Evolutionary conservation across 225 moss, liverwort and hornwort species (phyloP), one percentile per base, ranked within the genome.

Genomic region (Sphagnum contortum): DNA sequence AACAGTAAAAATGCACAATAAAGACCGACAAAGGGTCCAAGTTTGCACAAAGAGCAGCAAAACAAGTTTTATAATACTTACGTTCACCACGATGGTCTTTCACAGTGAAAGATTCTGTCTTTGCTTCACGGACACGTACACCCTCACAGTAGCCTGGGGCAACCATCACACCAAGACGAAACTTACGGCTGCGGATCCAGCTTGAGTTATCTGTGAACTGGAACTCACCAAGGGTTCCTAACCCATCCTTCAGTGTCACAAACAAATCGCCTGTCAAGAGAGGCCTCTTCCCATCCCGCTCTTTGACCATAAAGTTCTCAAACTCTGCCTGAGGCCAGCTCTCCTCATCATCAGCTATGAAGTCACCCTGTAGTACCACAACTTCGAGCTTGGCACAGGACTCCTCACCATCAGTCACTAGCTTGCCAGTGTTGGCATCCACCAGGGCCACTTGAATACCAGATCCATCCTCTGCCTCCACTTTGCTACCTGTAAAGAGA

Each of bases 71-170:
- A 29, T 29, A 49, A 66, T 47, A 3, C 75, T 0, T 70, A 82
- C 78, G 66, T 75, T 82, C 81, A 64, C 78, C 81, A 55, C 78
- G 81, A 70, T 82, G 81, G 60, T 82, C 81, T 57, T 82, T 82
- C 70, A 82, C 78, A 50, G 81, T 82, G 13, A 82, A 82, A 5
- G 78, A 72, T 70, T 82, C 78, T 2, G 78, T 75, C 63, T 82
- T 82, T 3, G 81, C 81, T 70, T 82, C 81, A 48, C 78, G 81
- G 49, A 82, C 73, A n/a, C 75, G n/a, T 65, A 78, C 47, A 48
- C 78, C 78, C 65, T 82, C 78, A 57, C 78, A 82, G 6, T 62
- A 70, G 0, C 78, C 78, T 0, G 81, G 75, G 0, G 81, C 67
- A n/a, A 78, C 75, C 13, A 75, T 82, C 49, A 82, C 81, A 14